Evolutionary conservation across 2,329 filamentous ascomycete genomes (phyloP).

Genomic region (Fusarium sp.): DNA sequence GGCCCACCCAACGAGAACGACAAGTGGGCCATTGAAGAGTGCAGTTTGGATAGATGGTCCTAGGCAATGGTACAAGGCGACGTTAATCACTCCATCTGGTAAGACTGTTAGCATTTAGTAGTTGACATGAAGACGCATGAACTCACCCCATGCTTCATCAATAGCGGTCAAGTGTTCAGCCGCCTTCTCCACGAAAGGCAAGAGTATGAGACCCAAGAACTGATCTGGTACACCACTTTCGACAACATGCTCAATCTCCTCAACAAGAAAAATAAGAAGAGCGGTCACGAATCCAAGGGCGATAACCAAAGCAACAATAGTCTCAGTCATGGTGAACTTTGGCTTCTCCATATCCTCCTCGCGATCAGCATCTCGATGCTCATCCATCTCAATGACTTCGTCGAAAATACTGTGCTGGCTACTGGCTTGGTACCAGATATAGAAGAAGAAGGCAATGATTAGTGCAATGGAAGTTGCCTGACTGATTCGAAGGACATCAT

Average conservation of each 20-base stretch:
- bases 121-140: too few relatives aligned
- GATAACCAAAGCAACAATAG: slow-evolving; percentile 69
- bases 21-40: slow-evolving; percentile 79
- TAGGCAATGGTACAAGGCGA: slow-evolving; percentile 78
- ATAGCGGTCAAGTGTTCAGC: slow-evolving; percentile 78
- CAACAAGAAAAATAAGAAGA: slow-evolving; percentile 76
- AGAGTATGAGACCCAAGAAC: slow-evolving; percentile 68
- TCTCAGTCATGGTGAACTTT: slow-evolving; percentile 76
- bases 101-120: neutral
- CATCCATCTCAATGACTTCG: slow-evolving; percentile 63
- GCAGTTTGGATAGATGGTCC: slow-evolving; percentile 82
- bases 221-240: slow-evolving; percentile 52
- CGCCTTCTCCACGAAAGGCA: slow-evolving; percentile 77
- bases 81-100: slow-evolving; percentile 72
- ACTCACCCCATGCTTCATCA: slow-evolving; percentile 73
- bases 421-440: slow-evolving; percentile 72
- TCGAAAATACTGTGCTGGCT: slow-evolving; percentile 75
- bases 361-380: slow-evolving; percentile 70
- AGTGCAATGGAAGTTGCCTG: slow-evolving; percentile 73
- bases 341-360: slow-evolving; percentile 68
- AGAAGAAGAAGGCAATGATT: slow-evolving; percentile 69
- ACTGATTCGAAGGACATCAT: slow-evolving; percentile 69
- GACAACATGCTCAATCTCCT: slow-evolving; percentile 69
- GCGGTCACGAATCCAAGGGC: slow-evolving; percentile 71
- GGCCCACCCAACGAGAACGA: slow-evolving; percentile 79